Percentiles rank a stretch among this genome's conserved stretches.
These are phyloP conservation scores for Ogataea zsoltii DNA, from an alignment of 805 yeast genomes.

Conservation along the genomic window DNA sequence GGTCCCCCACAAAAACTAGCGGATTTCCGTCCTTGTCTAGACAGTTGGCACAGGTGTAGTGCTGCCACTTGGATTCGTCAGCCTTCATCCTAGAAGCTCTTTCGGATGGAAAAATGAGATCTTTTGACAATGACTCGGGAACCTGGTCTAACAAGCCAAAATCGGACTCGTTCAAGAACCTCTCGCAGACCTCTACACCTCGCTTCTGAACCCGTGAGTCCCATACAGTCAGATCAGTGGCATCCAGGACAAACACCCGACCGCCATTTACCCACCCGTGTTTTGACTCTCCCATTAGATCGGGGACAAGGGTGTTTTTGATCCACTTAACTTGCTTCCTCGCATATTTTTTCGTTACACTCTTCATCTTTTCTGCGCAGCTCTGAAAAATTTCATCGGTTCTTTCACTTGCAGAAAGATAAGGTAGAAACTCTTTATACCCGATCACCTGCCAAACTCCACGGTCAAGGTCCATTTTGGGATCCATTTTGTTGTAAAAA, in stretches of 20 bases:
- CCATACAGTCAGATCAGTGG: slow-evolving; percentile 74
- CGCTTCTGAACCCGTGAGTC: slow-evolving; percentile 49
- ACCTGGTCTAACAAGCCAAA: slow-evolving; percentile 8
- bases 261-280: slow-evolving; percentile 59
- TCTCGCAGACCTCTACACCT: slow-evolving; percentile 51
- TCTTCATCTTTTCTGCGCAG: slow-evolving; percentile 76
- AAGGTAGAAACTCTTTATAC: slow-evolving; percentile 84
- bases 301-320: slow-evolving; percentile 63
- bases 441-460: slow-evolving; percentile 97
- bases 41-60: slow-evolving; percentile 68
- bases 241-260: slow-evolving; percentile 67
- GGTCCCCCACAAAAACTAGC: slow-evolving; percentile 71
- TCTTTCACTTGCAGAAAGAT: slow-evolving; percentile 29
- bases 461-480: slow-evolving; percentile 53
- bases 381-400: slow-evolving; percentile 33
- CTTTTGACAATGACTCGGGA: slow-evolving; percentile 21
- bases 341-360: slow-evolving; percentile 83
- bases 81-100: slow-evolving; percentile 13
- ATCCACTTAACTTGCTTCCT: slow-evolving; percentile 91
- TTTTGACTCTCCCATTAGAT: slow-evolving; percentile 48
- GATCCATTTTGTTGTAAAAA: slow-evolving; percentile 37
- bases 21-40: slow-evolving; percentile 52
- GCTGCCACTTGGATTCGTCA: slow-evolving; percentile 54
- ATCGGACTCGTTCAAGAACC: slow-evolving; percentile 23
- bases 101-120: neutral